Conservation (phyloP, 306 rosid genomes). For the Sindora glabra region DNA sequence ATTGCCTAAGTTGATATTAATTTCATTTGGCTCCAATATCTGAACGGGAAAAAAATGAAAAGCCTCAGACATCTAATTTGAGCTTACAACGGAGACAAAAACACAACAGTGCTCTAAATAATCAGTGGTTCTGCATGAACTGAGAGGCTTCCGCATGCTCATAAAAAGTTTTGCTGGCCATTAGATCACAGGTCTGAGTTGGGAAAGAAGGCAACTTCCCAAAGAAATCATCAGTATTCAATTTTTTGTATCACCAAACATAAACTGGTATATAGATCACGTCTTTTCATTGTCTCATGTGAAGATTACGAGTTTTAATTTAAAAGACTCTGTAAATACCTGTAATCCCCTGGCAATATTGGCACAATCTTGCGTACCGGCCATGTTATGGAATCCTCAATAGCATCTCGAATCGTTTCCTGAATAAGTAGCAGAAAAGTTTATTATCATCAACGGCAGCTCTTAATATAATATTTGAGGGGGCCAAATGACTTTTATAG, state of each 20-base stretch:
- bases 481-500: too few species aligned
- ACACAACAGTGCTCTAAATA: not conserved
- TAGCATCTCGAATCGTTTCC: constrained; percentile 88
- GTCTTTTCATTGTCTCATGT: not conserved
- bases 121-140: not conserved
- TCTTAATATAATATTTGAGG: too few species aligned
- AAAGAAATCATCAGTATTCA: not conserved
- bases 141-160: not conserved
- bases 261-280: not conserved
- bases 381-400: constrained; percentile 91
- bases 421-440: constrained; percentile 17
- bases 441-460: not conserved
- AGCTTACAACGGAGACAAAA: too few species aligned
- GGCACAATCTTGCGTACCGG: constrained; percentile 78
- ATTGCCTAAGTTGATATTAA: not conserved
- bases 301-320: not conserved
- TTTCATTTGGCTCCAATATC: not conserved
- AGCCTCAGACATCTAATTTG: too few species aligned
- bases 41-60: not conserved
- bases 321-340: constrained; percentile 37
- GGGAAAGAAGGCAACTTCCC: not conserved
- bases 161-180: not conserved
- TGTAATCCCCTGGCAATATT: constrained; percentile 80
- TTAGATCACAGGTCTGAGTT: not conserved
- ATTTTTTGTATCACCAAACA: not conserved